Evolutionary conservation across 2,329 filamentous ascomycete genomes (phyloP), one percentile per base, ranked within the genome.

Genomic region (Trichoderma arundinaceum): DNA sequence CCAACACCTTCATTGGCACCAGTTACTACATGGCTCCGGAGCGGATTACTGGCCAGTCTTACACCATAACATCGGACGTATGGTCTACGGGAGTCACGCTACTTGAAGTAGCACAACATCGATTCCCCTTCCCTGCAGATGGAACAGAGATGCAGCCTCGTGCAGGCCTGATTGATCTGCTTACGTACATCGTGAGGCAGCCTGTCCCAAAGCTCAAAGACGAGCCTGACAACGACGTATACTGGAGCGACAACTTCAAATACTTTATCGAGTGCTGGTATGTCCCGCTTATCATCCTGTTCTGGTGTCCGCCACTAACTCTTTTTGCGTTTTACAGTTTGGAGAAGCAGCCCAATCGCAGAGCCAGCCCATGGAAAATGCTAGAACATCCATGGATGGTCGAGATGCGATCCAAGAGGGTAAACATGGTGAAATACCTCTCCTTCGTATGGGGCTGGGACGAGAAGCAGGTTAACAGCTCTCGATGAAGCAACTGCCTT

Each of bases 241-340:
- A 90, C 75, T 99, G 95, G 95, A 96, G 92, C 72, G 92, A 96
- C 72, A 96, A 92, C 75, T 98, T 99, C 80, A 99, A 99, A 78
- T 97, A 97, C 77, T 99, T 99, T 73, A 97, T 99, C 73, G 94
- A 97, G 80, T 97, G 94, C 87, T 98, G 95, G 94, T 98, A 86
- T 76, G 92, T 89, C 64, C 17, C 41, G 13, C 7, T 10, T 10
- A 8, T 7, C 7, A 73, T 67, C 77, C 69, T 60, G 67, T 7
- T 33, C 58, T 43, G 49, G 4, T 2, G 41, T 17, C 33, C 15
- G 6, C 22, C 69, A 54, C 72, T 75, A 68, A 78, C 70, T 63
- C 66, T 17, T 12, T 17, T 15, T 4, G 15, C 4, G 35, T 28
- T 44, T 60, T 38, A 51, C 69, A 98, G 95, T 81, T 86, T 99